phyloP scores from a whole-genome alignment of 2,329 filamentous ascomycete species.

The Raffaelea deltoideospora region DNA sequence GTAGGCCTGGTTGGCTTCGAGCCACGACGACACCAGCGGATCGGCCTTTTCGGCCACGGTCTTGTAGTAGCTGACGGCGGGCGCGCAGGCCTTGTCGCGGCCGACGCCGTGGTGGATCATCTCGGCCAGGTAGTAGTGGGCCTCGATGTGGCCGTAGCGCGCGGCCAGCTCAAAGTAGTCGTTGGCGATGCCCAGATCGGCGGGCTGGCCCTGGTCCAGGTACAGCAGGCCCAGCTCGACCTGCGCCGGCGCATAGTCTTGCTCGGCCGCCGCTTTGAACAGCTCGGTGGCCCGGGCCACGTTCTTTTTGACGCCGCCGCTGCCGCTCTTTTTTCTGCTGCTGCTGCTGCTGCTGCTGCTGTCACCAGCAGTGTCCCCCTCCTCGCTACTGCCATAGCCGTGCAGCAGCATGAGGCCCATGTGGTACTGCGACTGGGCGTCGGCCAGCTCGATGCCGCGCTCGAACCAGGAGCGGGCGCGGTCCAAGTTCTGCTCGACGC shows the following conservation, averaged over 20 bases:
- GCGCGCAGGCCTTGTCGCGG: constrained; percentile 60
- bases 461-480: constrained; percentile 73
- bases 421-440: constrained; percentile 72
- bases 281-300: constrained; percentile 56
- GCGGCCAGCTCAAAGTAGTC: constrained; percentile 81
- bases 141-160: constrained; percentile 70
- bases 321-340: no score
- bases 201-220: constrained; percentile 59
- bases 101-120: constrained; percentile 70
- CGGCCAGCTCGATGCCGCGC: constrained; percentile 58
- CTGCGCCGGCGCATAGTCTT: constrained; percentile 66
- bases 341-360: no score
- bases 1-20: constrained; percentile 71
- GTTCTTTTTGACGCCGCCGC: constrained; percentile 51
- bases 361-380: no score
- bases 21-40: constrained; percentile 59
- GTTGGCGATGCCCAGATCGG: constrained; percentile 61
- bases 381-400: constrained; percentile 54
- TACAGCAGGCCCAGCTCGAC: constrained; percentile 73
- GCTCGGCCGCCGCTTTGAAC: constrained; percentile 66
- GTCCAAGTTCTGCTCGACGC: constrained; percentile 61
- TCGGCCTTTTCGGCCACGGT: constrained; percentile 61
- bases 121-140: constrained; percentile 84
- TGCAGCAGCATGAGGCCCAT: constrained; percentile 72
- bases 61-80: constrained; percentile 73